Conservation (phyloP, 2,329 filamentous ascomycete species). For the Aspergillus puulaauensis region DNA sequence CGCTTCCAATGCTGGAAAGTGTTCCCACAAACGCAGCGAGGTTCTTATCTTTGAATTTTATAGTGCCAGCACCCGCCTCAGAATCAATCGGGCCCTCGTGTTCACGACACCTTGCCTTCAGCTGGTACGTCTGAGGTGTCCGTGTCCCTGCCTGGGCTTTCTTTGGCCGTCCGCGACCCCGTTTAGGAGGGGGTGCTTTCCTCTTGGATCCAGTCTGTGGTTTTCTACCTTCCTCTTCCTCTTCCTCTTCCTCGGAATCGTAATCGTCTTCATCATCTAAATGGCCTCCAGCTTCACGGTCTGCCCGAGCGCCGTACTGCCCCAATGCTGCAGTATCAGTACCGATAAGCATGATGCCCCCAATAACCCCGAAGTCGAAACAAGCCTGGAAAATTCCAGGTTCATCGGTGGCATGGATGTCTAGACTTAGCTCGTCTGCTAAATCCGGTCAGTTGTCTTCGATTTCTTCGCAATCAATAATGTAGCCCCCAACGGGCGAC, state of each 20-base stretch:
- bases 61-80: constrained; percentile 5
- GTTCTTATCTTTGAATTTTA: constrained; percentile 13
- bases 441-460: neutral
- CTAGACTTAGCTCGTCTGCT: neutral
- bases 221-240: neutral
- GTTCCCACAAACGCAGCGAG: constrained; percentile 9
- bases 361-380: constrained; percentile 8
- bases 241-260: neutral
- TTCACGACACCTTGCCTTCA: constrained; percentile 10
- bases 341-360: constrained; percentile 5
- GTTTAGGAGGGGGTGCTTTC: neutral
- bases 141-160: neutral
- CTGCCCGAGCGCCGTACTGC: neutral
- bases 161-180: neutral
- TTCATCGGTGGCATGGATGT: neutral
- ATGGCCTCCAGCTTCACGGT: neutral
- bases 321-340: neutral
- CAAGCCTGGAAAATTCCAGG: neutral
- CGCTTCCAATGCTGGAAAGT: neutral
- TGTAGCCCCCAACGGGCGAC: constrained; percentile 2
- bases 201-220: neutral
- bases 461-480: constrained; percentile 6
- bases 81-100: constrained; percentile 9
- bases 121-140: neutral
- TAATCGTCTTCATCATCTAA: neutral